Evolutionary conservation across 164 flowering plant genomes (phyloP), one percentile per base, ranked within the genome.

Genomic region (Nymphaea colorata): DNA sequence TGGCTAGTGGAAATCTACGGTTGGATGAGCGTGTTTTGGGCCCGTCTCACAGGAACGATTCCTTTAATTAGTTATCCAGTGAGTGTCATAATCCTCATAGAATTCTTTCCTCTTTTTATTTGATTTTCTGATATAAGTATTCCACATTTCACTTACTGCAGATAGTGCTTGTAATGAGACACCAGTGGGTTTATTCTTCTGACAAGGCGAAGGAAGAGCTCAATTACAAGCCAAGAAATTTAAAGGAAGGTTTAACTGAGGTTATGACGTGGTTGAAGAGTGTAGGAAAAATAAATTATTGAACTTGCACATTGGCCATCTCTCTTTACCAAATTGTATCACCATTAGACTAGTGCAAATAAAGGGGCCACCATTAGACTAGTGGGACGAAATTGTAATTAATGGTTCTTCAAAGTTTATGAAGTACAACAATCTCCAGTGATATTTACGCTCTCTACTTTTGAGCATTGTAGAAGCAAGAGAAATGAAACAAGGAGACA

Each of bases 1-100:
- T 80, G 81, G 82, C 51, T 82, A 44, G 62, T 91, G 71, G 86
- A 81, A 65, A 79, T 66, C 61, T 89, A 84, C 79, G 95, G 95
- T 71, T 91, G 97, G 95, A 42, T 81, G 2, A 83, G 80, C 4
- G 82, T 94, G 59, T 62, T 88, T 41, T 41, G 84, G 70, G 78
- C 87, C 67, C 79, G 85, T 70, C 72, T 94, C 43, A 85, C 89
- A 0, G 89, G 97, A 68, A 84, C 73, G 64, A 86, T 89, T 71
- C 98, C 98, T 57, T 72, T 89, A 16, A 82, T 93, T 66, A 88
- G 97, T 70, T 93, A 93, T 67, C 97, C 97, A 80, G 98, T 91
- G 84, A 41, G 79, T 42, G 11, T 47, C 3, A 63, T 44, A 8
- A 41, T 18, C 18, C 8, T 11, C 41, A 25, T n/a, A 7, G 42